Evolutionary conservation across 106 monocot species (phyloP), one percentile per base, ranked within the genome.

Genomic region (Gastrodia elata): DNA sequence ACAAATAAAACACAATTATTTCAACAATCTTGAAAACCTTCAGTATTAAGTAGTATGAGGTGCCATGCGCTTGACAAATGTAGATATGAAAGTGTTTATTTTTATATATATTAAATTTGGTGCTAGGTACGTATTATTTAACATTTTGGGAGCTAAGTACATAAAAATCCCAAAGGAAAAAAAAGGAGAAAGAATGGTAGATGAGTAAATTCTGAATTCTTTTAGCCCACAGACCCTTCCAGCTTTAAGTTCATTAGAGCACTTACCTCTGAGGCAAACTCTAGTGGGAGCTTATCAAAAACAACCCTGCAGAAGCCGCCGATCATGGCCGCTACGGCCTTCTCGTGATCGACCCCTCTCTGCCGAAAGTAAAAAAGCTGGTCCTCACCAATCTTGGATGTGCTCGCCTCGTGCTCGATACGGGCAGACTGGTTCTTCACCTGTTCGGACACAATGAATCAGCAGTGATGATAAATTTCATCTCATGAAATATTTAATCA

Each of bases 251-350:
- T 89, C 89, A 89, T 81, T 4, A 89, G 71, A 20, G 76, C 83
- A 72, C 83, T 81, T 8, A 89, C 85, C 73, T 89, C 89, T 0
- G 85, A 76, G 5, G 89, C 89, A 49, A 89, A 89, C 38, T 89
- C 89, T 20, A 85, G 56, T 26, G 89, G 85, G 61, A 89, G 85
- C 75, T 89, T 81, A 38, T 89, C 85, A 13, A 89, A 89, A 10
- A 89, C 85, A 37, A 83, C 89, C 8, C 85, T 78, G 79, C 89
- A 89, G 79, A 89, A 89, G 3, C 85, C 89, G 18, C 85, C 83
- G 49, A 89, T 81, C 89, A 89, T 89, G 20, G 81, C 89, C 11
- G 89, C 85, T 35, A 89, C 83, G 42, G 89, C 89, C 71, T 83
- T 83, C 74, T 89, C 89, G 35, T 89, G 81, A 56, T 83, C 85